A percentile compares a stretch with the other conserved stretches of the same genome.
Conservation (phyloP, 1,139 yeast species). For the Lodderomyces parapsilosis region DNA sequence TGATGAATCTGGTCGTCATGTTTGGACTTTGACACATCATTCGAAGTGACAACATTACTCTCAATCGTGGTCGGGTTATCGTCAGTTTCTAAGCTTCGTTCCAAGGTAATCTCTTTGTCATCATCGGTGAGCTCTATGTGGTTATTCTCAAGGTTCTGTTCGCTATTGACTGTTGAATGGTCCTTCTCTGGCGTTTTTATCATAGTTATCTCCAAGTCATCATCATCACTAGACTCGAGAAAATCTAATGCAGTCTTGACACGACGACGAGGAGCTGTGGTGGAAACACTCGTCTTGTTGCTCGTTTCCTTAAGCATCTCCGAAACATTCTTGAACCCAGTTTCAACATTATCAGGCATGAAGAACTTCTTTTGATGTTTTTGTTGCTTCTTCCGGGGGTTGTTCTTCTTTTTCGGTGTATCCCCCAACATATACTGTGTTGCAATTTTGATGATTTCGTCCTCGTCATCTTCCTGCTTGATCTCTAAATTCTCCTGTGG, state of each 20-base stretch:
- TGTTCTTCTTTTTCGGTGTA: slow-evolving; percentile 5
- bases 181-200: neutral
- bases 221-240: slow-evolving; percentile 23
- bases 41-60: neutral
- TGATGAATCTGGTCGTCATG: neutral
- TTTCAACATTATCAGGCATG: slow-evolving; percentile 77
- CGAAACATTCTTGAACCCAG: slow-evolving; percentile 66
- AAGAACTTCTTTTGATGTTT: slow-evolving; percentile 47
- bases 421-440: slow-evolving; percentile 40
- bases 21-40: neutral
- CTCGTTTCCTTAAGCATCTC: slow-evolving; percentile 40
- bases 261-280: slow-evolving; percentile 5
- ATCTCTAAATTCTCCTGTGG: slow-evolving; percentile 69
- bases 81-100: neutral
- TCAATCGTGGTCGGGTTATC: neutral
- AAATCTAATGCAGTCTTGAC: slow-evolving; percentile 22
- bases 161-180: neutral
- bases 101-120: slow-evolving; percentile 3
- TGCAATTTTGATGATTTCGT: slow-evolving; percentile 67
- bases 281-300: slow-evolving; percentile 15
- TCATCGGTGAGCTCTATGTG: neutral
- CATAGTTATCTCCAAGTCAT: neutral
- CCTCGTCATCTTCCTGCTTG: slow-evolving; percentile 54
- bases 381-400: slow-evolving; percentile 3
- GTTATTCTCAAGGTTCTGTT: neutral